Percentiles rank a stretch among this genome's conserved stretches.
Conservation (phyloP, 768 basidiomycete species). For the Rhizopogon salebrosus region DNA sequence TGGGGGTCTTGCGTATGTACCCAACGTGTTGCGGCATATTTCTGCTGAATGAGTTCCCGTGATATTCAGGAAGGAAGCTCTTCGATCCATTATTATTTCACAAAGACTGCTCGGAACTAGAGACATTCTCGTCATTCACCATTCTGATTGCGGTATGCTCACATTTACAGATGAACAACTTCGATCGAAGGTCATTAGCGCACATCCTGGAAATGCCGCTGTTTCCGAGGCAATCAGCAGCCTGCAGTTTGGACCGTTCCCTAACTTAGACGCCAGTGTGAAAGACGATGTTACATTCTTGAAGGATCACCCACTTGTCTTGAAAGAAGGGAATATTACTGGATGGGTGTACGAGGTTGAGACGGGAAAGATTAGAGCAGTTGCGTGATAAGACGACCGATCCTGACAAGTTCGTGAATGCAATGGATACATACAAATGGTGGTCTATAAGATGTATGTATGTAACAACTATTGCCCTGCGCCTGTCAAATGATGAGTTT, state of each 20-base stretch:
- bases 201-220: slow-evolving; percentile 29
- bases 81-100: slow-evolving; percentile 65
- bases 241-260: slow-evolving; percentile 40
- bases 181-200: slow-evolving; percentile 43
- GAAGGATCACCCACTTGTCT: slow-evolving; percentile 49
- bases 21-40: not conserved
- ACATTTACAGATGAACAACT: slow-evolving; percentile 51
- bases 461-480: not conserved
- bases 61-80: slow-evolving; percentile 47
- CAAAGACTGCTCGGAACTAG: slow-evolving; percentile 68
- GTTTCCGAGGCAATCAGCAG: slow-evolving; percentile 46
- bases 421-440: not conserved
- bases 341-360: slow-evolving; percentile 68
- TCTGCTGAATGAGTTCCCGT: not conserved
- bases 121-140: slow-evolving; percentile 65
- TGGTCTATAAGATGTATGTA: not conserved
- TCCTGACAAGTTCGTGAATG: not conserved
- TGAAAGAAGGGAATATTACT: slow-evolving; percentile 48
- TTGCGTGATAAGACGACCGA: not conserved
- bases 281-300: slow-evolving; percentile 55
- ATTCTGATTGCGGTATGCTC: slow-evolving; percentile 72
- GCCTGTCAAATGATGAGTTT: not conserved
- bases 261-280: slow-evolving; percentile 45
- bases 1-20: slow-evolving; percentile 56
- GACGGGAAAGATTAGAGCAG: slow-evolving; percentile 47